Evolutionary conservation across 139 green algal genomes (phyloP).

Genomic region (Pleodorina starrii): DNA sequence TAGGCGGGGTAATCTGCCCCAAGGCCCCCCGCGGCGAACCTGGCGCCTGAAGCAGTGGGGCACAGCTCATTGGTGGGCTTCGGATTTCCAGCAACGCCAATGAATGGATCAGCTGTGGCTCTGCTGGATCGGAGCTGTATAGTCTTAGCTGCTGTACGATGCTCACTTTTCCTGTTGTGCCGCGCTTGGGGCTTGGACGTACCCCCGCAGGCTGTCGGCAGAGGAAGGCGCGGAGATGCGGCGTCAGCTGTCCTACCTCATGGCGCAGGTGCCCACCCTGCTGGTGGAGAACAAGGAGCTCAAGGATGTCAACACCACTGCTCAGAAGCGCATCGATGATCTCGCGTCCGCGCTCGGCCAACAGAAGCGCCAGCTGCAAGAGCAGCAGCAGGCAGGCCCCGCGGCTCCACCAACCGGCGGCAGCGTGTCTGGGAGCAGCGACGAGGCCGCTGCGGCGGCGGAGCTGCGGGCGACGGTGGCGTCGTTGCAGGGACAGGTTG

Average conservation of each 20-base stretch:
- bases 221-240: slow-evolving; percentile 17
- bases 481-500: not conserved
- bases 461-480: not conserved
- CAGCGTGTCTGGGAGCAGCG: not conserved
- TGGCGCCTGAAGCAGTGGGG: no score
- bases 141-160: no score
- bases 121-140: no score
- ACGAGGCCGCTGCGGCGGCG: no score
- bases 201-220: not conserved
- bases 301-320: not conserved
- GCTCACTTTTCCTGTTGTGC: no score
- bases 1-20: no score
- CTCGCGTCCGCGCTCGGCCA: not conserved
- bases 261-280: slow-evolving; percentile 19
- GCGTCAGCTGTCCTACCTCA: slow-evolving; percentile 40
- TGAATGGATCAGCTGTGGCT: no score
- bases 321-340: not conserved
- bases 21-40: no score
- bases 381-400: not conserved
- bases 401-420: not conserved
- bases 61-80: no score
- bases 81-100: no score
- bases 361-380: not conserved
- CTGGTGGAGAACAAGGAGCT: slow-evolving; percentile 28
- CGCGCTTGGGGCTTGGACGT: no score